A percentile compares a stretch with the other conserved stretches of the same genome.
phyloP scores from a whole-genome alignment of 768 basidiomycete species.

The Pleurotus eryngii region DNA sequence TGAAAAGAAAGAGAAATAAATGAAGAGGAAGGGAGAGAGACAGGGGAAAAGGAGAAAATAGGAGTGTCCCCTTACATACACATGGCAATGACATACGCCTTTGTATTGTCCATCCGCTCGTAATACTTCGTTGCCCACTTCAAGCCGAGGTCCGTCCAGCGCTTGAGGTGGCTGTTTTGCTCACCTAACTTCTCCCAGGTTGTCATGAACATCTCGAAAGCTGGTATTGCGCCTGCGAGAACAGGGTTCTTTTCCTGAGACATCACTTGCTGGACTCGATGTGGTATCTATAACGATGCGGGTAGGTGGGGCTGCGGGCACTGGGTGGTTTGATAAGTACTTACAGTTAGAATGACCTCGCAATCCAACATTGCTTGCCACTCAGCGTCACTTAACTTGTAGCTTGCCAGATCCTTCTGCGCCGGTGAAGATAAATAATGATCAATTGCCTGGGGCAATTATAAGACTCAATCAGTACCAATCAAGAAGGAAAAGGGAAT shows the following conservation, averaged over 20 bases:
- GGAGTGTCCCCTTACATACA: no score
- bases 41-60: no score
- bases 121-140: conserved; percentile 12
- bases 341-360: no score
- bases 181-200: conserved; percentile 10
- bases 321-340: no score
- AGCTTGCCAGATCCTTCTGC: neutral
- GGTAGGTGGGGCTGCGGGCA: no score
- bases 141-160: conserved; percentile 3
- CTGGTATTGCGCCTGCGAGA: conserved; percentile 16
- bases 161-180: conserved; percentile 4
- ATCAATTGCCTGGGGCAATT: conserved; percentile 6
- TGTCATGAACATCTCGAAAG: conserved; percentile 17
- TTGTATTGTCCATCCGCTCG: conserved; percentile 7
- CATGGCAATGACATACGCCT: conserved; percentile 12
- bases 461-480: no score
- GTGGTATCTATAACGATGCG: conserved; percentile 7
- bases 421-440: neutral
- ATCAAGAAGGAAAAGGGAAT: no score
- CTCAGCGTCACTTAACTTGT: conserved; percentile 9
- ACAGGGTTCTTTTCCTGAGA: conserved; percentile 16
- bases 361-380: conserved; percentile 3
- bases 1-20: no score
- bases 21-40: no score
- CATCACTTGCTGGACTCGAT: conserved; percentile 15